Evolutionary conservation across 257 asterid genomes (phyloP), one percentile per base, ranked within the genome.

Genomic region (Gentiana straminea): DNA sequence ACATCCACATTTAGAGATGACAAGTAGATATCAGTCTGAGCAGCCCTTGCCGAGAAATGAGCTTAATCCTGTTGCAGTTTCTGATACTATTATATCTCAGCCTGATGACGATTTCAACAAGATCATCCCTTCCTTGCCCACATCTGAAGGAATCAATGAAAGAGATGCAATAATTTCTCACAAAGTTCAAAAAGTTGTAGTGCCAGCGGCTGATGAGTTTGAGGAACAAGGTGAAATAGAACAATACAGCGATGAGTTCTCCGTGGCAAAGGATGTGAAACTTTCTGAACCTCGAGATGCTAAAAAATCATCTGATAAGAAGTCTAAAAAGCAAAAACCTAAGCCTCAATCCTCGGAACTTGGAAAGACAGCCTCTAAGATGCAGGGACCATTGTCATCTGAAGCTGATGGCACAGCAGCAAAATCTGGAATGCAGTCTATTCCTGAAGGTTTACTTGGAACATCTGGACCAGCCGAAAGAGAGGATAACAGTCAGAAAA

Each of bases 311-410:
- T 68, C 83, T 9, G 95, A 86, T 65, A 92, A 92, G 87, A 92
- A 75, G 71, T 81, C 97, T 3, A 89, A 67, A 67, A 92, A 81
- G 75, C 96, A 91, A 66, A 92, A 84, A 83, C 56, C 91, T 46
- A 91, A 91, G 79, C 73, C 65, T 49, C 76, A 60, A 70, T 63
- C 83, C 33, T 54, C 74, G 9, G 94, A 84, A 34, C 53, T 60
- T 9, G 79, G 53, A 51, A 77, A 70, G 73, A 73, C 71, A 52
- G 69, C 51, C 44, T 70, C 81, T 13, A 87, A 83, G 81, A 43
- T 70, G 2, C 84, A 75, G 57, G 77, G 61, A 60, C 32, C 75
- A n/a, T 81, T 70, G 68, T 49, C 69, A 37, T 72, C 75, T 35
- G 81, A 83, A 55, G 58, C 54, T 63, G 82, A 75, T 53, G 68